Evolutionary conservation across 2,329 filamentous ascomycete species (phyloP).

Genomic region (Trichoderma pleuroti): DNA sequence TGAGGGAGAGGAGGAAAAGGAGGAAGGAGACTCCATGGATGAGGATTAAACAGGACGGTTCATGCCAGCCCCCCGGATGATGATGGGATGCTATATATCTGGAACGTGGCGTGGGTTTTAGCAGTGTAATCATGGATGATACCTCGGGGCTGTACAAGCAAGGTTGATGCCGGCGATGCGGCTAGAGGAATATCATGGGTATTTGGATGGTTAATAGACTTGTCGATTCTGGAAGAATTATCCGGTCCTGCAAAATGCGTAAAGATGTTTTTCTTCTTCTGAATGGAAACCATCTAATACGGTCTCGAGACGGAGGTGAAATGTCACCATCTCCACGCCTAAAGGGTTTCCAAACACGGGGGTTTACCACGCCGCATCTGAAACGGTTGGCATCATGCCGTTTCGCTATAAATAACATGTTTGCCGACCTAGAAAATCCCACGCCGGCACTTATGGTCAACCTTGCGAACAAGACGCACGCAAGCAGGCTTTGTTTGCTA

Average conservation of each 20-base stretch:
- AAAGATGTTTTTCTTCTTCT: background rate
- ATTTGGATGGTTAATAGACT: conserved; percentile 4
- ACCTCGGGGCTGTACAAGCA: background rate
- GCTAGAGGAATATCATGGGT: background rate
- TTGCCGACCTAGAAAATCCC: background rate
- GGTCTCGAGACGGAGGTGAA: background rate
- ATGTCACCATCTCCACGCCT: background rate
- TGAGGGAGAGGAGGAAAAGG: conserved; percentile 46
- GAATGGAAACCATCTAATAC: background rate
- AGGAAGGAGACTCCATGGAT: conserved; percentile 25
- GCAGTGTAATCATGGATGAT: background rate
- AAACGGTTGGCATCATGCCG: background rate
- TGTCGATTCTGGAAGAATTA: background rate
- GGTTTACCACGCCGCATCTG: background rate
- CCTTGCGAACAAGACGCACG: background rate
- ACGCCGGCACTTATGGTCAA: background rate
- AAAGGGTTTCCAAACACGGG: background rate
- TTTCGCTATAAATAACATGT: background rate
- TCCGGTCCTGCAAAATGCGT: background rate
- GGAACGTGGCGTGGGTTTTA: conserved; percentile 15
- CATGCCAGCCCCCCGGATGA: conserved; percentile 3
- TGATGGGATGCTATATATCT: conserved; percentile 1
- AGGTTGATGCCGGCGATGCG: background rate
- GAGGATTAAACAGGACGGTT: conserved; percentile 23
- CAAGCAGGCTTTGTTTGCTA: background rate